Conservation (phyloP, 495 filamentous ascomycete genomes). For the Penicillium maclennaniae region DNA sequence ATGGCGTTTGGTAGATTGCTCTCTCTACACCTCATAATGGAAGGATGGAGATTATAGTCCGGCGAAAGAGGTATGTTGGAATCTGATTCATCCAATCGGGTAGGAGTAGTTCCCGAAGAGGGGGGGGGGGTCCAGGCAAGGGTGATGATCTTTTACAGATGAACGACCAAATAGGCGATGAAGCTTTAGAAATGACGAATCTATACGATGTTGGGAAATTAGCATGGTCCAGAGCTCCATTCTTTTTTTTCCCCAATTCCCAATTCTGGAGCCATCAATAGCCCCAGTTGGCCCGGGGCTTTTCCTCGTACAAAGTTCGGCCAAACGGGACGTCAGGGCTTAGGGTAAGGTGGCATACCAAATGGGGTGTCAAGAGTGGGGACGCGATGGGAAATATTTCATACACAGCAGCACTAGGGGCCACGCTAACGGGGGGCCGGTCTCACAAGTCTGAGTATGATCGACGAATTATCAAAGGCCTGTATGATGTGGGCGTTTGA, state of each 20-base stretch:
- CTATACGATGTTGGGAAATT: constrained; percentile 12
- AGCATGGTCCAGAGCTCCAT: background rate
- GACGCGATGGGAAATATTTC: constrained; percentile 18
- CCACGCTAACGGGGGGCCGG: constrained; percentile 25
- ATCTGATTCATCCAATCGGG: background rate
- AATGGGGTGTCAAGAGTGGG: constrained; percentile 8
- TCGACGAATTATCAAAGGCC: constrained; percentile 32
- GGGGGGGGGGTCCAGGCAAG: background rate
- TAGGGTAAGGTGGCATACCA: constrained; percentile 2
- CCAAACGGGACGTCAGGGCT: constrained; percentile 14
- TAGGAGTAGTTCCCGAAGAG: background rate
- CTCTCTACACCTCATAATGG: background rate
- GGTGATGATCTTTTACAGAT: background rate
- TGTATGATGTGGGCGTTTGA: constrained; percentile 14
- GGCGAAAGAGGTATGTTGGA: constrained; percentile 1
- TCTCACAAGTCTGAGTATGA: constrained; percentile 30
- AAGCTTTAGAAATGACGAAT: constrained; percentile 10
- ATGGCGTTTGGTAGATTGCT: background rate
- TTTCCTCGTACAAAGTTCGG: background rate
- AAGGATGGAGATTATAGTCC: background rate
- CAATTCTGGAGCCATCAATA: background rate
- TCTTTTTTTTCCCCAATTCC: background rate
- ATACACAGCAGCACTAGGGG: constrained; percentile 24
- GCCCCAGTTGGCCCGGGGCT: no score
- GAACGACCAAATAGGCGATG: constrained; percentile 14